Percentiles rank a stretch among this genome's conserved stretches.
Conservation (phyloP, 1,139 yeast species). For the Suhomyces bribrorum region DNA sequence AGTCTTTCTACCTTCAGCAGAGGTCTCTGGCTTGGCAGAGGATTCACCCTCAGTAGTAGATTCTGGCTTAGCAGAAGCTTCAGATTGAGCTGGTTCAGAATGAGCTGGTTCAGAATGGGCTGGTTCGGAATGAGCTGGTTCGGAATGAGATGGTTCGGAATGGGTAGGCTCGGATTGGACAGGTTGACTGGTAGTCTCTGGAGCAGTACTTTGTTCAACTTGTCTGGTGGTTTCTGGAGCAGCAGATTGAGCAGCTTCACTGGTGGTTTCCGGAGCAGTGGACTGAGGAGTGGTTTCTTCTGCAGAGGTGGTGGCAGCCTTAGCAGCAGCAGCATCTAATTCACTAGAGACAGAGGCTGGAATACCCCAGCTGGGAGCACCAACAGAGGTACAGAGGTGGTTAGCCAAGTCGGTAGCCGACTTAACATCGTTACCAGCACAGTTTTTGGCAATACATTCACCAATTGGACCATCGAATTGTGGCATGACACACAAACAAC, state of each 20-base stretch:
- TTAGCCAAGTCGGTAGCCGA: constrained; percentile 41
- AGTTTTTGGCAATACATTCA: constrained; percentile 42
- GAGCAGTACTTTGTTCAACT: constrained; percentile 8
- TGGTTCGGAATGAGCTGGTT: not conserved
- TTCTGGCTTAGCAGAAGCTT: constrained; percentile 1
- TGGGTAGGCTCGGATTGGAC: constrained; percentile 2
- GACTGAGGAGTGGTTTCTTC: constrained; percentile 15
- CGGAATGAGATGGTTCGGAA: no score
- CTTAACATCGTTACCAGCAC: constrained; percentile 35
- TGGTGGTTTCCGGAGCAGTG: constrained; percentile 11
- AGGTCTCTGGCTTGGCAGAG: not conserved
- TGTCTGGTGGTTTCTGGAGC: constrained; percentile 16
- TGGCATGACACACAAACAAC: constrained; percentile 55
- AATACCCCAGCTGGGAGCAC: constrained; percentile 46
- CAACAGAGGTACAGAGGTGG: constrained; percentile 44
- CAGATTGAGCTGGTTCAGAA: not conserved
- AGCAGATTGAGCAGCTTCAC: constrained; percentile 1
- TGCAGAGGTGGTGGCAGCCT: constrained; percentile 14
- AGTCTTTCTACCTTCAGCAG: no score
- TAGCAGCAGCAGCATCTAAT: constrained; percentile 26
- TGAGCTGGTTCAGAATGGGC: not conserved
- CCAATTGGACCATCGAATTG: constrained; percentile 47
- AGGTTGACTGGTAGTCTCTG: constrained; percentile 14
- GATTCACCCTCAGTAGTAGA: not conserved
- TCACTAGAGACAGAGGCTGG: constrained; percentile 36